Percentiles rank a stretch among this genome's conserved stretches.
phyloP scores from a whole-genome alignment of 139 green algal genomes.

The Raphidocelis subcapitata region DNA sequence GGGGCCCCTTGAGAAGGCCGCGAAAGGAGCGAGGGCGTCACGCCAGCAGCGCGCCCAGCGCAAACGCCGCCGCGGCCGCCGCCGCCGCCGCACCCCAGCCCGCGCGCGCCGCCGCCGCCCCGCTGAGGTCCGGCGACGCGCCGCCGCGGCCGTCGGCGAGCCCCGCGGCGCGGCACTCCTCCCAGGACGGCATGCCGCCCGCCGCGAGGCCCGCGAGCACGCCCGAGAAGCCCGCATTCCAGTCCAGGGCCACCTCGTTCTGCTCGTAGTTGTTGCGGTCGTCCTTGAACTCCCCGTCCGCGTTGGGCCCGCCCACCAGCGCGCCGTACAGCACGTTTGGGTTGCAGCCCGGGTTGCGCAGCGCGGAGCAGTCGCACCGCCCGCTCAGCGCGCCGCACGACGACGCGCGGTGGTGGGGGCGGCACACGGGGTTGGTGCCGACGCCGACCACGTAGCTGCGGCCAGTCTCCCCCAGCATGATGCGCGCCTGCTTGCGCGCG shows the following conservation, averaged over 20 bases:
- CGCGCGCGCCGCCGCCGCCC: background rate
- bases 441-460: constrained; percentile 40
- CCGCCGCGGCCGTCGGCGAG: constrained; percentile 1
- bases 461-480: constrained; percentile 60
- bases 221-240: constrained; percentile 46
- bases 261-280: constrained; percentile 19
- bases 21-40: too few relatives aligned
- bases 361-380: constrained; percentile 24
- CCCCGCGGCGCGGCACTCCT: constrained; percentile 21
- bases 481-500: constrained; percentile 54
- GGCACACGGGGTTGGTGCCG: constrained; percentile 43
- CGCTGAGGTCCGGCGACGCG: background rate
- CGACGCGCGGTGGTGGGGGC: constrained; percentile 57
- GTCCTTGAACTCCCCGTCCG: constrained; percentile 33
- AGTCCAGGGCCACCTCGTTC: constrained; percentile 47
- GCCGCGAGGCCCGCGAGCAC: constrained; percentile 29
- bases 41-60: background rate
- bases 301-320: constrained; percentile 59
- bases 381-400: constrained; percentile 38
- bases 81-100: background rate
- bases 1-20: too few relatives aligned
- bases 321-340: constrained; percentile 58
- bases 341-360: constrained; percentile 37
- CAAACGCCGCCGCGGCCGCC: background rate
- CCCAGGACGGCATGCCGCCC: background rate